Base-by-base conservation (phyloP, 192 early-diverging fungal species). In the Fimicolochytrium jonesii region DNA sequence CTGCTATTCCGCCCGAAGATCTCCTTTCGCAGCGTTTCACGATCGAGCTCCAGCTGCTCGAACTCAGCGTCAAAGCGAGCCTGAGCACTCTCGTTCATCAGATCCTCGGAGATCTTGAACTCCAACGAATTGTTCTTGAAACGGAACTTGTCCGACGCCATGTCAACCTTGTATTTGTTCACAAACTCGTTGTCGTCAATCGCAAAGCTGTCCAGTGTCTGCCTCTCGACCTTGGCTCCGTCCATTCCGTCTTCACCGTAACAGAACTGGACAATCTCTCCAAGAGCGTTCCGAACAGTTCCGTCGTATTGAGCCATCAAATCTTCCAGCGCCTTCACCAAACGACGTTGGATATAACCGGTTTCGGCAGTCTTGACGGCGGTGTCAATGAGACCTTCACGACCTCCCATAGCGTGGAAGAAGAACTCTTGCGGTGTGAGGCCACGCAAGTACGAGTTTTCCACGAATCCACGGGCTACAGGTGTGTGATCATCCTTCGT, bases 201-300 rank as follows among this genome's bases (percentile, higher is more conserved):
- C 44, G 76, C 78, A 59, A 97, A 82, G 34, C 86, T 75, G 20
- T 82, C 78, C 20, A 99, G 62, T 18, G 74, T 80, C 67, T 96
- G 95, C 22, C 69, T 74, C 74, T 99, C 93, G 36, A 97, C 88
- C 55, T 79, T 81, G 56, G 85, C 88, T 18, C 86, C 92, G 72
- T 99, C 96, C 91, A 97, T 95, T 44, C 94, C 94, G 69, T 99
- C 96, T 67, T 99, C 96, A 48, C 96, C 96, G 70, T 97, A 99
- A 61, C 82, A 86, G 78, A 97, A 99, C 77, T 99, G 93, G 18
- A 99, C 75, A 37, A 99, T 81, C 63, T 94, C 87, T 22, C 93
- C 94, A 25, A 90, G 76, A 9, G 96, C 91, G 79, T 97, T 93
- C 31, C 96, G 86, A 20, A 97, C 90, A 31, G 96, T 96, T 48